Conservation (phyloP, 768 basidiomycete species). For the Trametes elegans region DNA sequence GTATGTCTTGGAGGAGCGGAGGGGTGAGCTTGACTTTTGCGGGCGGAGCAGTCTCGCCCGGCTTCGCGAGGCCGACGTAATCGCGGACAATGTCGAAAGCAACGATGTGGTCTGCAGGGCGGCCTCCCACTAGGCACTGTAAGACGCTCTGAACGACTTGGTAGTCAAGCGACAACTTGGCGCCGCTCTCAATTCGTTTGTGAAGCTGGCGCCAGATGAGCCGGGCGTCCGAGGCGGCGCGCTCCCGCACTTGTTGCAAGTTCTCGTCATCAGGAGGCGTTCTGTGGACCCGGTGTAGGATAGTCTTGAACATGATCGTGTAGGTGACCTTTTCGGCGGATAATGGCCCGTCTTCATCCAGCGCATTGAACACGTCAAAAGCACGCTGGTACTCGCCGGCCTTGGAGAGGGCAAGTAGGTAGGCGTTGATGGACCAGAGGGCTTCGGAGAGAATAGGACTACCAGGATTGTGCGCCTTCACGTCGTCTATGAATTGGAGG, state of each 20-base stretch:
- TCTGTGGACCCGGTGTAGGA: slow-evolving; percentile 31
- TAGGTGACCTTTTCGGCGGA: slow-evolving; percentile 60
- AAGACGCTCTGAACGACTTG: slow-evolving; percentile 52
- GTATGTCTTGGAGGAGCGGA: slow-evolving; percentile 50
- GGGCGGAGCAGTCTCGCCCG: slow-evolving; percentile 39
- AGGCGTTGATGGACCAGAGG: slow-evolving; percentile 57
- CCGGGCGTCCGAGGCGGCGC: slow-evolving; percentile 65
- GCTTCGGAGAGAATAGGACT: slow-evolving; percentile 45
- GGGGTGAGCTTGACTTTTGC: slow-evolving; percentile 41
- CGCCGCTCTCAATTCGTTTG: slow-evolving; percentile 46
- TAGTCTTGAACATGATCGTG: slow-evolving; percentile 61
- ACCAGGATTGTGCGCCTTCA: slow-evolving; percentile 46
- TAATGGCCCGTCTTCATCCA: slow-evolving; percentile 63
- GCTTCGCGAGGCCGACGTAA: slow-evolving; percentile 57
- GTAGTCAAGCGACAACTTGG: slow-evolving; percentile 51
- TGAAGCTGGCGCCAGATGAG: slow-evolving; percentile 68
- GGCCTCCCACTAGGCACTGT: slow-evolving; percentile 54
- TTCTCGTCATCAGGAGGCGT: slow-evolving; percentile 15
- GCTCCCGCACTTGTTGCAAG: slow-evolving; percentile 26
- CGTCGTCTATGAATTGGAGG: slow-evolving; percentile 46
- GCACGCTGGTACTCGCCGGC: slow-evolving; percentile 60
- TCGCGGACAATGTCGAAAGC: slow-evolving; percentile 63
- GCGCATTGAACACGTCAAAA: slow-evolving; percentile 71
- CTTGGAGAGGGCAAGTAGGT: slow-evolving; percentile 65
- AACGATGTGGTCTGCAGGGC: slow-evolving; percentile 56